A percentile compares a stretch with the other conserved stretches of the same genome.
phyloP scores from a whole-genome alignment of 202 grass and related monocot species.

The Musa balbisiana region DNA sequence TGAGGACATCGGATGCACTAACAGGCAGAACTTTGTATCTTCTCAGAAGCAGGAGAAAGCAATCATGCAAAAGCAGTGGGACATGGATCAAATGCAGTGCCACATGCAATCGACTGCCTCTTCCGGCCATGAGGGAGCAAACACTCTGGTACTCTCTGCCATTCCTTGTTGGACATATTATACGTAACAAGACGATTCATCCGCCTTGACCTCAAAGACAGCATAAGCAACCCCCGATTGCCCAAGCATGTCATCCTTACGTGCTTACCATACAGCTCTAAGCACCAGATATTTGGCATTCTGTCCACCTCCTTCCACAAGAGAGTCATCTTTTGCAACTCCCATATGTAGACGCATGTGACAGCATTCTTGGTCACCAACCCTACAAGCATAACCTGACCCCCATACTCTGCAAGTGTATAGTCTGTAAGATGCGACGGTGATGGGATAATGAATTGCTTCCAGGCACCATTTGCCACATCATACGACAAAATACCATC shows the following conservation, averaged over 20 bases:
- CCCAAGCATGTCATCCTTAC: slow-evolving; percentile 95
- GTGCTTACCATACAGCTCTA: slow-evolving; percentile 98
- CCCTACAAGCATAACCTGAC: slow-evolving; percentile 80
- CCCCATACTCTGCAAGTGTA: slow-evolving; percentile 73
- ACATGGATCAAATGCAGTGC: slow-evolving; percentile 63
- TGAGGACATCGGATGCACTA: neutral
- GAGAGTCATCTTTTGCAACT: slow-evolving; percentile 98
- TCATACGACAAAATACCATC: slow-evolving; percentile 92
- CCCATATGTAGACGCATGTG: slow-evolving; percentile 89
- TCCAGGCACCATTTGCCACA: slow-evolving; percentile 62
- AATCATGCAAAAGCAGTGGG: slow-evolving; percentile 61
- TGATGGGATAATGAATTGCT: slow-evolving; percentile 75
- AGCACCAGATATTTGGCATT: slow-evolving; percentile 99
- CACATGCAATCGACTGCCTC: slow-evolving; percentile 75
- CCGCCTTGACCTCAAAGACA: slow-evolving; percentile 71
- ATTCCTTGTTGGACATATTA: slow-evolving; percentile 60
- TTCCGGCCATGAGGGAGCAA: slow-evolving; percentile 47
- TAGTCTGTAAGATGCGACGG: slow-evolving; percentile 64
- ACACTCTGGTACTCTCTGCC: slow-evolving; percentile 82
- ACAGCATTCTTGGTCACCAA: slow-evolving; percentile 87
- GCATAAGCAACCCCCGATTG: slow-evolving; percentile 87
- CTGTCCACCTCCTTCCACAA: slow-evolving; percentile 99
- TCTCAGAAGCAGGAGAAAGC: slow-evolving; percentile 14
- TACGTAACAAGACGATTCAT: slow-evolving; percentile 82
- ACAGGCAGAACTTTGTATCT: neutral